Evolutionary conservation across 192 early-diverging fungal genomes (phyloP), one percentile per base, ranked within the genome.

Genomic region (Blastocladiella britannica): DNA sequence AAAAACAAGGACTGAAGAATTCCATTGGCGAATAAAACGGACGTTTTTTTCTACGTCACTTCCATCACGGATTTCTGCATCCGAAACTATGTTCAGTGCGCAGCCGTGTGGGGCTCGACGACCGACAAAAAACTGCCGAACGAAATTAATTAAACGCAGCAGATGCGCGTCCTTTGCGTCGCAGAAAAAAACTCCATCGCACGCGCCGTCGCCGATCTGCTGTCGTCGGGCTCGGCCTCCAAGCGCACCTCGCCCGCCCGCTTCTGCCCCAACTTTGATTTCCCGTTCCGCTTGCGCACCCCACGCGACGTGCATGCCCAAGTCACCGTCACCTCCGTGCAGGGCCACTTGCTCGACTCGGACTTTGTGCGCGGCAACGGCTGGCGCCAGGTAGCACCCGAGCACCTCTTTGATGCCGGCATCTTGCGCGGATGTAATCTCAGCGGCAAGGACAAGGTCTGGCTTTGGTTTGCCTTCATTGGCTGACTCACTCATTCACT

Each of bases 171-270:
- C 15, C 64, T 97, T n/a, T 93, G 91, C 67, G 90, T 97, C 29
- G 93, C 93, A 53, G 93, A 97, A 62, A 97, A 97, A 68, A 86
- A 86, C 54, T 83, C 82, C 53, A 85, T 89, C 59, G 75, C 90
- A 22, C 89, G 86, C 62, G 70, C 78, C 22, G 74, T 95, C n/a
- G 82, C 86, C 0, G 62, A 67, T 28, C 82, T 93, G 37, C 75
- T 96, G 5, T 79, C 84, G 2, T 60, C 77, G 25, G 75, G 72
- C 1, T 59, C 59, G n/a, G 69, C 60, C 53, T 28, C 31, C 25
- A 53, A 29, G 27, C 66, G 65, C 51, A 26, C 53, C 6, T 66
- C 60, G 53, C 64, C 30, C 22, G 76, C 76, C 72, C 65, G 69
- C 29, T 86, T 80, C 65, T 81, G 84, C 54, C 80, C 81, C 47